Evolutionary conservation across 2,329 filamentous ascomycete species (phyloP).

Genomic region (Rhexocercosporidium sp.): DNA sequence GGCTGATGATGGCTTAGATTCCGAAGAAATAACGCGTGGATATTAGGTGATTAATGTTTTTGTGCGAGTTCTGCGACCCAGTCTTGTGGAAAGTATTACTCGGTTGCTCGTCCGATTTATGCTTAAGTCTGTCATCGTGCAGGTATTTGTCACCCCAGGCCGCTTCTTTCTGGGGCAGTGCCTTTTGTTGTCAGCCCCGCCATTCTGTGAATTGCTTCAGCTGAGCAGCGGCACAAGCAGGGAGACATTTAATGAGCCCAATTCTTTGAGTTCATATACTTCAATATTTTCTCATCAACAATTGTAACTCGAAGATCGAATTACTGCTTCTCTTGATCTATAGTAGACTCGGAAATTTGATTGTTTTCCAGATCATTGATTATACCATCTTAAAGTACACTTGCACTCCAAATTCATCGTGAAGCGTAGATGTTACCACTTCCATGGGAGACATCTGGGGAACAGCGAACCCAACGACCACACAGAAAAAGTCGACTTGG

Average conservation of each 20-base stretch:
- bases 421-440: neutral
- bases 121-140: constrained; percentile 8
- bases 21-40: neutral
- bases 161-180: neutral
- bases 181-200: constrained; percentile 1
- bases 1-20: no score
- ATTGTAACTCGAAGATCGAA: neutral
- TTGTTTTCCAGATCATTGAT: neutral
- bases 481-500: constrained; percentile 25
- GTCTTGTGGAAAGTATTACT: neutral
- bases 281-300: no score
- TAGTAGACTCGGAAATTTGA: neutral
- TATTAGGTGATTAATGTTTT: neutral
- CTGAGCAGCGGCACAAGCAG: neutral
- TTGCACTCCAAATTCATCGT: no score
- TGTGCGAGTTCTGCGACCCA: neutral
- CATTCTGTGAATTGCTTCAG: constrained; percentile 2
- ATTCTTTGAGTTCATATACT: constrained; percentile 2
- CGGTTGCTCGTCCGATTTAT: neutral
- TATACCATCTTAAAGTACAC: neutral
- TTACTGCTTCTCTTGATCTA: neutral
- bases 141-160: constrained; percentile 3
- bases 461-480: neutral
- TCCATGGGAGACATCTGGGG: neutral
- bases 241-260: neutral